Evolutionary conservation across 352 stramenopile species (phyloP).

Genomic region (Saprolegnia parasitica): DNA sequence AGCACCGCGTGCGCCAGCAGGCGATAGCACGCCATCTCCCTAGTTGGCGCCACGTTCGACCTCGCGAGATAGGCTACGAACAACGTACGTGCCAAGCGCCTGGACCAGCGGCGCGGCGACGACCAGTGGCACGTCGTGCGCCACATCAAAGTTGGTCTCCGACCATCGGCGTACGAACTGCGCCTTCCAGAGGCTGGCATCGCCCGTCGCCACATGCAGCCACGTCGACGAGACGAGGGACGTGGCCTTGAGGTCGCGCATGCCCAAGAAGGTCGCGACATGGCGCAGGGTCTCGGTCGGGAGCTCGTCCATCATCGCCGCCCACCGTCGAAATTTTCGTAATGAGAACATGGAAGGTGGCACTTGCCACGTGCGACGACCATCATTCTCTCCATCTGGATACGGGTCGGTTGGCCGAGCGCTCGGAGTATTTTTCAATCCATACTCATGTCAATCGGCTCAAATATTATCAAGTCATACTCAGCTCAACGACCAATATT

Average conservation of each 20-base stretch:
- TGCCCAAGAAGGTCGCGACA: slow-evolving; percentile 6
- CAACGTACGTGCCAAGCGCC: neutral
- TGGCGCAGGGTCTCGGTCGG: slow-evolving; percentile 8
- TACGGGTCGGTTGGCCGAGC: neutral
- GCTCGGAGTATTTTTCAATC: neutral
- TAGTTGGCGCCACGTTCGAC: neutral
- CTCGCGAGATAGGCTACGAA: neutral
- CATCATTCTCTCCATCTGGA: slow-evolving; percentile 5
- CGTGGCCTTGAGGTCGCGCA: slow-evolving; percentile 9
- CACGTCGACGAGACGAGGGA: neutral
- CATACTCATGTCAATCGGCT: slow-evolving; percentile 1
- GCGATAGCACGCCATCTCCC: slow-evolving; percentile 13
- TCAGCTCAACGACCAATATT: neutral
- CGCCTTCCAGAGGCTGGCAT: slow-evolving; percentile 6
- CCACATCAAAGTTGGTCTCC: neutral
- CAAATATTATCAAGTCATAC: neutral
- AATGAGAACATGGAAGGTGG: too few relatives aligned
- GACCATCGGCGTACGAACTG: slow-evolving; percentile 17
- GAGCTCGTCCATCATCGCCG: neutral
- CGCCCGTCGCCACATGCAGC: neutral
- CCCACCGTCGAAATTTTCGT: too few relatives aligned
- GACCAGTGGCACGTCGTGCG: neutral
- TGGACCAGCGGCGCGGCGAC: neutral
- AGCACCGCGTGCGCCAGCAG: slow-evolving; percentile 6
- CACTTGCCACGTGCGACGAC: too few relatives aligned